phyloP scores from a whole-genome alignment of 2,329 filamentous ascomycete species.

The Stagonosporopsis chrysanthemi region DNA sequence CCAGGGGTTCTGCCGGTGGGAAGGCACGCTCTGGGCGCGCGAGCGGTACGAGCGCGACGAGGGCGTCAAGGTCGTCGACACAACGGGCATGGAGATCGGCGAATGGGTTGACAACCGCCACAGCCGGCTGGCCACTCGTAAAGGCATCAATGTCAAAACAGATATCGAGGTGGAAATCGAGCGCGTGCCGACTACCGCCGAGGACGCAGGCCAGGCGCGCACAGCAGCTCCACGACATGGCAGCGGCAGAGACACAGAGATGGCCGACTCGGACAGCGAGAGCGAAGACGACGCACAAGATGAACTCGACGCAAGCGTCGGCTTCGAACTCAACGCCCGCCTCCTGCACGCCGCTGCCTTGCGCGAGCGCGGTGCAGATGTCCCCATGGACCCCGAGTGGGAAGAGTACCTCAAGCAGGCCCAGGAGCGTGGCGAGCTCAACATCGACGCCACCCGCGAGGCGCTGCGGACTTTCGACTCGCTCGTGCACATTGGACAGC shows the following conservation, averaged over 20 bases:
- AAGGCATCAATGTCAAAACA: slow-evolving; percentile 52
- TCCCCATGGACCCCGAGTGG: slow-evolving; percentile 74
- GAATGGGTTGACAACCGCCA: slow-evolving; percentile 63
- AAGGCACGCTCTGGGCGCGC: slow-evolving; percentile 83
- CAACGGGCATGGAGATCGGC: slow-evolving; percentile 71
- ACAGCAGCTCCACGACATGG: background rate
- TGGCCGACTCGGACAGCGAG: slow-evolving; percentile 50
- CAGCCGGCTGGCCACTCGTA: slow-evolving; percentile 12
- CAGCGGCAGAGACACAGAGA: slow-evolving; percentile 29
- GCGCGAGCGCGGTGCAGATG: slow-evolving; percentile 67
- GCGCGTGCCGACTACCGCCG: slow-evolving; percentile 33
- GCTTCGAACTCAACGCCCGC: slow-evolving; percentile 66
- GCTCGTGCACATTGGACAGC: slow-evolving; percentile 35
- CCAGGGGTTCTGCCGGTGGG: slow-evolving; percentile 77
- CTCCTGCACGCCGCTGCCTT: slow-evolving; percentile 69
- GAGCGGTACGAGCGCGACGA: slow-evolving; percentile 81
- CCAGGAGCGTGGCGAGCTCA: slow-evolving; percentile 65
- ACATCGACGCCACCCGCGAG: slow-evolving; percentile 44
- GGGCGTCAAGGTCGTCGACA: slow-evolving; percentile 73
- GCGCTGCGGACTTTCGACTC: slow-evolving; percentile 41
- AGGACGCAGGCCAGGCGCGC: slow-evolving; percentile 43
- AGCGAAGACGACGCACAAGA: slow-evolving; percentile 32
- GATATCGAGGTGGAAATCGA: slow-evolving; percentile 53
- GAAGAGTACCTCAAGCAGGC: slow-evolving; percentile 78
- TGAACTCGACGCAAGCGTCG: slow-evolving; percentile 60